These are phyloP conservation scores for Boletus bicolor DNA, from an alignment of 768 basidiomycete genomes.

Conservation along the genomic window DNA sequence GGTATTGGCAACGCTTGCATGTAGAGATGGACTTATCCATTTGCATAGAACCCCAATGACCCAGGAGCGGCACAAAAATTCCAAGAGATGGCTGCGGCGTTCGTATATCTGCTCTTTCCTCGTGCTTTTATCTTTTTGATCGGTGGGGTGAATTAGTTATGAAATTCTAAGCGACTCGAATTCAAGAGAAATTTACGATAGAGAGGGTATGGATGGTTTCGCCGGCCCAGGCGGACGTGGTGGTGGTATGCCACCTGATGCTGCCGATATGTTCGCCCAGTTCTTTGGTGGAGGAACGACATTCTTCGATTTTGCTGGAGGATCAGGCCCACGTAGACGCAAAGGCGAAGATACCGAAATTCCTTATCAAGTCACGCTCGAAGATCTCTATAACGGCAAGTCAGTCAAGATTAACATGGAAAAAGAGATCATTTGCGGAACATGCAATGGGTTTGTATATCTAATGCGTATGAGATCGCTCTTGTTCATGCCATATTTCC, in stretches of 20 bases:
- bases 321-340: slow-evolving; percentile 42
- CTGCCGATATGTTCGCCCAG: slow-evolving; percentile 70
- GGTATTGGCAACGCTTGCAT: slow-evolving; percentile 4
- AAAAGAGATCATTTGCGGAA: slow-evolving; percentile 72
- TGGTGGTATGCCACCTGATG: slow-evolving; percentile 44
- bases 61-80: slow-evolving; percentile 80
- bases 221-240: slow-evolving; percentile 45
- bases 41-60: slow-evolving; percentile 77
- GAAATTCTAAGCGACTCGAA: slow-evolving; percentile 76
- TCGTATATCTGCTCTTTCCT: slow-evolving; percentile 31
- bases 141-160: slow-evolving; percentile 48
- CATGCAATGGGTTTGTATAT: slow-evolving; percentile 70
- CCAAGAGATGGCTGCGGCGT: slow-evolving; percentile 89
- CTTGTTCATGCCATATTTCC: slow-evolving; percentile 6
- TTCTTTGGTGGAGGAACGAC: slow-evolving; percentile 62
- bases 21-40: background rate
- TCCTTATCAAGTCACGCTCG: slow-evolving; percentile 81
- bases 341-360: slow-evolving; percentile 74
- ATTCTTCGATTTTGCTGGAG: slow-evolving; percentile 66
- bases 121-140: slow-evolving; percentile 4
- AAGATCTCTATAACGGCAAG: slow-evolving; percentile 92
- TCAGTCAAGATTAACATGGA: slow-evolving; percentile 86
- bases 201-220: slow-evolving; percentile 67
- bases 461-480: background rate
- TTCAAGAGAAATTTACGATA: slow-evolving; percentile 69